Percentiles rank a stretch among this genome's conserved stretches.
Evolutionary conservation across 2,329 filamentous ascomycete species (phyloP).

Genomic region (Aspergillus sojae): DNA sequence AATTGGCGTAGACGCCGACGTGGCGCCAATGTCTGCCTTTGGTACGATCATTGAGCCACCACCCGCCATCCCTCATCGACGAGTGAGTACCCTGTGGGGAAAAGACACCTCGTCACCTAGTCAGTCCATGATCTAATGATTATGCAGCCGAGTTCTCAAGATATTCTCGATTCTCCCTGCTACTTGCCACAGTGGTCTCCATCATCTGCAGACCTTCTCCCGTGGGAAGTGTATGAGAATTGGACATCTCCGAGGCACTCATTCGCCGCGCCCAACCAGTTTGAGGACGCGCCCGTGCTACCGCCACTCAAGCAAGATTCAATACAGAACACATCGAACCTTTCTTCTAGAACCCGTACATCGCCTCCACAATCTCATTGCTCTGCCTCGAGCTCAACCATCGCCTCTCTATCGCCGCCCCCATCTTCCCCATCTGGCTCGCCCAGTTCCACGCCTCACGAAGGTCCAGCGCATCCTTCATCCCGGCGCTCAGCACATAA

Average conservation of each 20-base stretch:
- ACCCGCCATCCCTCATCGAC: not conserved
- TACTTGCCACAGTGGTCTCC: slow-evolving; percentile 3
- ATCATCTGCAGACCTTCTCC: not conserved
- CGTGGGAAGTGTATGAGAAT: slow-evolving; percentile 2
- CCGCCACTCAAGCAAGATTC: not conserved
- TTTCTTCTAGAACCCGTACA: not conserved
- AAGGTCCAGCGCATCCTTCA: not conserved
- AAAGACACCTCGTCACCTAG: not conserved
- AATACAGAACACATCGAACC: not conserved
- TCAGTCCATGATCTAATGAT: not conserved
- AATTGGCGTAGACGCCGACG: not conserved
- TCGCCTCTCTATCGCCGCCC: not conserved
- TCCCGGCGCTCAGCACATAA: slow-evolving; percentile 6
- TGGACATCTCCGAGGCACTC: not conserved
- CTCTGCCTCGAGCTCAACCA: not conserved
- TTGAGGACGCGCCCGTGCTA: not conserved
- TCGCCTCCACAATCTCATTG: not conserved
- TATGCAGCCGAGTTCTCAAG: not conserved
- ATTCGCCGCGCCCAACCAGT: not conserved
- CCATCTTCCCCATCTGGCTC: not conserved
- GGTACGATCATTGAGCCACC: not conserved
- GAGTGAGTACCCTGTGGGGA: not conserved
- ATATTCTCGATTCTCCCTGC: not conserved
- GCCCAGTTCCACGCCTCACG: not conserved
- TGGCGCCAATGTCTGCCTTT: not conserved